Base-by-base conservation (phyloP, 139 green algal genomes). In the Raphidocelis subcapitata region DNA sequence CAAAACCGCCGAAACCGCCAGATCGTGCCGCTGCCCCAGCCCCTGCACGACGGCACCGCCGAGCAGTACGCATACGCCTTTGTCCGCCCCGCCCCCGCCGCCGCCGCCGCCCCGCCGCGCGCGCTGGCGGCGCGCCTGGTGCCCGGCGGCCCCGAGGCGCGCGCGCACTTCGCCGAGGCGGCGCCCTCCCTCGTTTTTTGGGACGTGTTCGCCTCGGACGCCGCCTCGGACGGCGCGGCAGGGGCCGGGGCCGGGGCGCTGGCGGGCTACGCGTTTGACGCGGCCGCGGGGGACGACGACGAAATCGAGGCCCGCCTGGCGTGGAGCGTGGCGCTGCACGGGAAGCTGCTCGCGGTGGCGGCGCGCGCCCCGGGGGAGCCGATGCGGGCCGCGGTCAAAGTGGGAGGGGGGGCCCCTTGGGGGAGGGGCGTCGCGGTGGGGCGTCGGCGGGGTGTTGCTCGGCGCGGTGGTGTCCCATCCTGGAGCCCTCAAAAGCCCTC, bases 301-400 rank as follows among this genome's bases (percentile, higher is more conserved):
- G 24, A 52, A 16, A 26, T 69, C 24, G 32, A 61, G 35, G 70
- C 62, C 8, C 24, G 54, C 60, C 49, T 31, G 23, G 60, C 41
- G 10, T 81, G 77, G 72, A 23, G 62, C 52, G 41, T 84, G 31
- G 57, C 23, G 8, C 62, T 84, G 3, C 72, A 78, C 32, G 75
- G 82, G 15, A 33, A 21, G 1, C 67, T 96, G 41, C 76, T 95
- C 57, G 73, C 75, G 0, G 5, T 88, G 4, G 77, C 83, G 0
- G 49, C 73, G 3, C 72, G 79, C 15, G 74, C 80, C 47, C 60
- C 80, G 0, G 64, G 62, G 0, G 88, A 97, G 62, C 76, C 76
- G 0, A 76, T 95, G 20, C 84, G 93, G 83, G 89, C 86, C 8
- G 83, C 86, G 23, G 87, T 88, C 65, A 94, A 92, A 77, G 88